Conservation (phyloP, 176 grass and related monocot species). For the Aegilops sharonensis region DNA sequence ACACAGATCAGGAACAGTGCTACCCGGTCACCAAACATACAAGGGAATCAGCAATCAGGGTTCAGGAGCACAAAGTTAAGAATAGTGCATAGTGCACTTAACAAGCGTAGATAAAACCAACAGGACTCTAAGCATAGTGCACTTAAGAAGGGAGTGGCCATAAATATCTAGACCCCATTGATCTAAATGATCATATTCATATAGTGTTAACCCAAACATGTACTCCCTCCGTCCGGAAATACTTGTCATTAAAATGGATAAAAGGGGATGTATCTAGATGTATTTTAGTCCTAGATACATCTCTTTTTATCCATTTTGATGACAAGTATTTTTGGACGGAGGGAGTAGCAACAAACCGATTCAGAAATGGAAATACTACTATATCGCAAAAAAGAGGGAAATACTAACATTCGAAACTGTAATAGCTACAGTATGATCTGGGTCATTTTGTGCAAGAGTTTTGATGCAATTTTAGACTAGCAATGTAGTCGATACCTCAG, state of each 20-base stretch:
- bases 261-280: too few relatives aligned
- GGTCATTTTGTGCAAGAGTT: slow-evolving; percentile 20
- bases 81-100: background rate
- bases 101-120: background rate
- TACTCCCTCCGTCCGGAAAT: too few relatives aligned
- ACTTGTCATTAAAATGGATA: too few relatives aligned
- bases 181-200: background rate
- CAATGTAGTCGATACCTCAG: background rate
- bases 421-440: background rate
- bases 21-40: background rate
- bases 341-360: background rate
- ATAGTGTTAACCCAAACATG: slow-evolving; percentile 25
- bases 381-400: background rate
- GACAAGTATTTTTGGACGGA: too few relatives aligned
- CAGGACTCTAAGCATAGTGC: background rate
- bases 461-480: slow-evolving; percentile 32
- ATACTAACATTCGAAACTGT: background rate
- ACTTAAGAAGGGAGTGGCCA: background rate
- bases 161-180: background rate
- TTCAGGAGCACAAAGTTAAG: background rate
- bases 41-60: background rate
- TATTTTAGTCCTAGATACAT: too few relatives aligned
- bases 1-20: background rate
- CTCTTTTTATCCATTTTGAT: too few relatives aligned
- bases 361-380: background rate